Conservation (phyloP, 1,139 yeast species). For the Diutina pseudorugosa region DNA sequence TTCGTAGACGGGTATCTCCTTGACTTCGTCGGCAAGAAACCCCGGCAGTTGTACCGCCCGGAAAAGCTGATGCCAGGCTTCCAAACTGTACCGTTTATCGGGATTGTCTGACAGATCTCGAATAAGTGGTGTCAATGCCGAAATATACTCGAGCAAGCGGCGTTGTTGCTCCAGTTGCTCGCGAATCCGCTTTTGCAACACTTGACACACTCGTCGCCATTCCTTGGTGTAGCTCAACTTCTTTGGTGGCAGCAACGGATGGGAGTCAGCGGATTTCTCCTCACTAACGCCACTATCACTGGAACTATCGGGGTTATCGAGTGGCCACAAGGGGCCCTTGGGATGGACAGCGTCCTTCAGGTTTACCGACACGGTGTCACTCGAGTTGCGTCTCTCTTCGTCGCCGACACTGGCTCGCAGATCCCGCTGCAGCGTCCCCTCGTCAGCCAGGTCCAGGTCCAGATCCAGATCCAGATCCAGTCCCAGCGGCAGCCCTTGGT, state of each 20-base stretch:
- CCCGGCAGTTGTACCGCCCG: slow-evolving; percentile 12
- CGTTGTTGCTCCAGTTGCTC: slow-evolving; percentile 4
- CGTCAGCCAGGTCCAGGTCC: not conserved
- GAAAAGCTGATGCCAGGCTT: slow-evolving; percentile 21
- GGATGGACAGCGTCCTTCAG: not conserved
- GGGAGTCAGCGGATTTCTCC: not conserved
- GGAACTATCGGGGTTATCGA: not conserved
- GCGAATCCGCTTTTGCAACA: slow-evolving; percentile 8
- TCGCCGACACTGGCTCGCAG: not conserved
- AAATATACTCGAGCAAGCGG: not conserved
- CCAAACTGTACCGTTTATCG: slow-evolving; percentile 18
- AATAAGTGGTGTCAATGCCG: slow-evolving; percentile 16
- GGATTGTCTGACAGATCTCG: slow-evolving; percentile 23
- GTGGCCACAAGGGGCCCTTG: not conserved
- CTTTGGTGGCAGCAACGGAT: not conserved
- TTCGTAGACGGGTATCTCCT: slow-evolving; percentile 5
- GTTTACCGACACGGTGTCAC: not conserved
- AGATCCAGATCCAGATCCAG: not conserved
- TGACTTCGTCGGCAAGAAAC: slow-evolving; percentile 12
- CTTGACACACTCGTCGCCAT: not conserved
- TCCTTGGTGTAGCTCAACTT: not conserved
- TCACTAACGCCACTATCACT: not conserved
- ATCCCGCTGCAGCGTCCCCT: not conserved
- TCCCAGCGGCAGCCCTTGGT: not conserved
- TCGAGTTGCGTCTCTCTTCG: not conserved